Base-by-base conservation (phyloP, 2,329 filamentous ascomycete genomes). In the Massarina eburnea region DNA sequence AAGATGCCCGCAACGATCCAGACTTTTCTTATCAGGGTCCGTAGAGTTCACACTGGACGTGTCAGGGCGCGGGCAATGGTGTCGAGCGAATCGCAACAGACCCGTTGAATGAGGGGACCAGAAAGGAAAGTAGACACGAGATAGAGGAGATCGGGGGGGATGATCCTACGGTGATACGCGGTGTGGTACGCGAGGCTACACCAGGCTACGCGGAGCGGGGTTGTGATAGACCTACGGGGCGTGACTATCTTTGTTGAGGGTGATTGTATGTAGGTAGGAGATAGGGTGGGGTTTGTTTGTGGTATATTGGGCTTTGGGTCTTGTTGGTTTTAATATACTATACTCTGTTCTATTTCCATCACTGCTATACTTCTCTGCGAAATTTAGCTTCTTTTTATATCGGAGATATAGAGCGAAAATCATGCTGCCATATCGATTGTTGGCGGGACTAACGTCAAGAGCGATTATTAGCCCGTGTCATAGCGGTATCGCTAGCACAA, bases 401-500 rank as follows among this genome's bases (percentile, higher is more conserved):
- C 12, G 12, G 6, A 30, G 4, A 14, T 14, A 6, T 30, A 30
- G 9, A 14, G 27, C 27, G 12, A n/a, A 34, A 8, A 38, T 19
- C 33, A 38, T 38, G 35, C 8, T 24, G 15, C 6, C 22, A n/a
- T 24, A 24, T n/a, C 35, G 19, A 38, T n/a, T n/a, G n/a, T n/a
- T 38, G 20, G n/a, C 9, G 5, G 10, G n/a, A 17, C 7, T 20
- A 12, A n/a, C 20, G 24, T 26, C 20, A 6, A 38, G 35, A 38
- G n/a, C 35, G 4, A 21, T 20, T 20, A 5, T 36, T 10, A 20
- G 17, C 12, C 14, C 10, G 4, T 6, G 26, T 20, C 14, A 32
- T 32, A 29, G 26, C 18, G 18, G 20, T 4, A 20, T 30, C 10
- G 39, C 26, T 32, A 41, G 41, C 18, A 32, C 47, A 29, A 53